Percentiles rank a stretch among this genome's conserved stretches.
Evolutionary conservation across 208 protist genomes (phyloP).

Genomic region (Lotmaria passim): DNA sequence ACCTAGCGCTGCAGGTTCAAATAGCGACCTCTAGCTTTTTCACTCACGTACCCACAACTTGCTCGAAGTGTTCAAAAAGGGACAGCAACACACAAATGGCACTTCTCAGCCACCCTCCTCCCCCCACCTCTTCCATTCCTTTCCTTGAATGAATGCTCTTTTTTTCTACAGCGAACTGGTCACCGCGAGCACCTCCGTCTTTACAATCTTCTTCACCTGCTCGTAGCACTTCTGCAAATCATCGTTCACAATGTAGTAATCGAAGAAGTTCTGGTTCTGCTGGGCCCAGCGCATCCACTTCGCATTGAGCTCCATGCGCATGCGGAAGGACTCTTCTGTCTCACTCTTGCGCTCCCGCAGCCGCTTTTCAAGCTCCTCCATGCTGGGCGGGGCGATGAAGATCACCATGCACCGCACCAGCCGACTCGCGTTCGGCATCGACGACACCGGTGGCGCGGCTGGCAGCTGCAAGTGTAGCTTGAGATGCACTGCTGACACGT

Average conservation of each 20-base stretch:
- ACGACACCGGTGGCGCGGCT: not conserved
- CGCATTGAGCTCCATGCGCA: constrained; percentile 55
- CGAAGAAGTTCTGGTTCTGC: constrained; percentile 60
- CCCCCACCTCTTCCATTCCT: not conserved
- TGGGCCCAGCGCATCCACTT: constrained; percentile 67
- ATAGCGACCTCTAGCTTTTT: too few species aligned
- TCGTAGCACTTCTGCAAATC: constrained; percentile 61
- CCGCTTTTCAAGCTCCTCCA: constrained; percentile 70
- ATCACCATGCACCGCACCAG: constrained; percentile 63
- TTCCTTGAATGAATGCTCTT: not conserved
- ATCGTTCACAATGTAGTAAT: constrained; percentile 82
- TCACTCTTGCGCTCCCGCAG: constrained; percentile 86
- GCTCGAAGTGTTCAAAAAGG: too few species aligned
- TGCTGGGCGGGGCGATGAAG: constrained; percentile 74
- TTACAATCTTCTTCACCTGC: constrained; percentile 45
- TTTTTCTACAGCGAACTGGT: constrained; percentile 32
- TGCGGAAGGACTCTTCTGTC: constrained; percentile 65
- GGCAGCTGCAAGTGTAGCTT: constrained; percentile 12
- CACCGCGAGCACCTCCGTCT: constrained; percentile 27
- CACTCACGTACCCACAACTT: too few species aligned
- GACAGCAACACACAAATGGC: too few species aligned
- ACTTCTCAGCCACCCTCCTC: too few species aligned
- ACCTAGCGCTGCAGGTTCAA: too few species aligned
- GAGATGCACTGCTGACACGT: not conserved
- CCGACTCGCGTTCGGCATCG: constrained; percentile 16